phyloP scores from a whole-genome alignment of 257 asterid genomes.

The Ilex aquifolium region DNA sequence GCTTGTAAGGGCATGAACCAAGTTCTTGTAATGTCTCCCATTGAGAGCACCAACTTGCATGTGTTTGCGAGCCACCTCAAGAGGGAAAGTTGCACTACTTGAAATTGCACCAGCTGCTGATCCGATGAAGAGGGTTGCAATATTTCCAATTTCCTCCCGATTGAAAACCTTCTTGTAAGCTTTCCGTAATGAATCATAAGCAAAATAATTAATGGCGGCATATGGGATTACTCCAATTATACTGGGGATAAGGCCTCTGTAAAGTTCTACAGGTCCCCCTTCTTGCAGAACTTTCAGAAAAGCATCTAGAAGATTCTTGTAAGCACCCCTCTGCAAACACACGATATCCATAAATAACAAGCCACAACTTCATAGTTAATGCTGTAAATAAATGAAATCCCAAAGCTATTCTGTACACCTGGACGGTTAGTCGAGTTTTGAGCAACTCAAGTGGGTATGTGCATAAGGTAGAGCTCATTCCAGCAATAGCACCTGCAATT shows the following conservation, averaged over 20 bases:
- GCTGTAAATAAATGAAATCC: background rate
- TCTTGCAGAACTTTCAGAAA: constrained; percentile 38
- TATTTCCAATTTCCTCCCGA: constrained; percentile 37
- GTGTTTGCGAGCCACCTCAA: constrained; percentile 48
- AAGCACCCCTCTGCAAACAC: constrained; percentile 40
- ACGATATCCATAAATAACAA: background rate
- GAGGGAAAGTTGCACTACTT: constrained; percentile 50
- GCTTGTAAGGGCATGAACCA: constrained; percentile 44
- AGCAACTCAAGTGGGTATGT: constrained; percentile 54
- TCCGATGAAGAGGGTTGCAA: constrained; percentile 49
- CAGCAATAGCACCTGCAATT: constrained; percentile 46
- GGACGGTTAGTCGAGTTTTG: constrained; percentile 51
- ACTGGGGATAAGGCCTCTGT: constrained; percentile 46
- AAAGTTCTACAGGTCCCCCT: constrained; percentile 49
- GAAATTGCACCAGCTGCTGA: constrained; percentile 54
- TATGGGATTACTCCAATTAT: constrained; percentile 50
- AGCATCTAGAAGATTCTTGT: constrained; percentile 37
- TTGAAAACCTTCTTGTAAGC: constrained; percentile 31
- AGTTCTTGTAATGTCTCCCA: constrained; percentile 37
- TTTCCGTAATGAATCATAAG: constrained; percentile 42
- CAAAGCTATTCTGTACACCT: constrained; percentile 21
- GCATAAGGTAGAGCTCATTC: constrained; percentile 41
- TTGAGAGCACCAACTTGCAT: constrained; percentile 55
- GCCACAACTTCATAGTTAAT: too few relatives aligned
- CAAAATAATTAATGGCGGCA: constrained; percentile 45